Conservation (phyloP, 2,329 filamentous ascomycete species). For the Thielaviopsis punctulata region DNA sequence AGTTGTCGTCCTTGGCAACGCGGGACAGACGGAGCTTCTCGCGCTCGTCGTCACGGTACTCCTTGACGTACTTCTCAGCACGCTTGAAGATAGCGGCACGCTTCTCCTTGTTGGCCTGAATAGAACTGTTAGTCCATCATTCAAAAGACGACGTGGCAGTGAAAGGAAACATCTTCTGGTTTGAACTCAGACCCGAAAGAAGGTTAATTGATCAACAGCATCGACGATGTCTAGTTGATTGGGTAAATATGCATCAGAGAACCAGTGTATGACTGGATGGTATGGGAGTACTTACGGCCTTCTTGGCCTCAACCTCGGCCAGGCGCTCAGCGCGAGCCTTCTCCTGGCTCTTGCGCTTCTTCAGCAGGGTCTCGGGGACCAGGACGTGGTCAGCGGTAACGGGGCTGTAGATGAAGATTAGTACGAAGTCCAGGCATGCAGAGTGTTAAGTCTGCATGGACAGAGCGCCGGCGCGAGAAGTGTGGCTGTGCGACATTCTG, state of each 20-base stretch:
- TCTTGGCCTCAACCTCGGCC: conserved; percentile 68
- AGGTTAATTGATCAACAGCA: conserved; percentile 97
- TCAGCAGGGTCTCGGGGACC: conserved; percentile 97
- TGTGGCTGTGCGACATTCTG: conserved; percentile 92
- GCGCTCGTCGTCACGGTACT: conserved; percentile 96
- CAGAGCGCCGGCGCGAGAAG: conserved; percentile 77
- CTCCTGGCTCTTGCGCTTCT: conserved; percentile 99
- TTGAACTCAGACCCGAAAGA: conserved; percentile 92
- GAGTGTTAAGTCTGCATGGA: conserved; percentile 40
- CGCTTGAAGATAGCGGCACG: conserved; percentile 98
- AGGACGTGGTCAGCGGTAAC: conserved; percentile 91
- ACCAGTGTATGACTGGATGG: not conserved
- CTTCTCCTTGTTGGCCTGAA: conserved; percentile 95
- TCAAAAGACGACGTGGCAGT: not conserved
- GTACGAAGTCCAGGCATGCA: conserved; percentile 46
- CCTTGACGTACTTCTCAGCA: conserved; percentile 98
- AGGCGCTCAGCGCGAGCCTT: conserved; percentile 86
- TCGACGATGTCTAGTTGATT: conserved; percentile 92
- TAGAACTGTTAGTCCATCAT: conserved; percentile 8
- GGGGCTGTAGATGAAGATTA: conserved; percentile 66
- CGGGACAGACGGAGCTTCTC: conserved; percentile 93
- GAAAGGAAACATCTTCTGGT: conserved; percentile 14
- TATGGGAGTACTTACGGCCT: conserved; percentile 52
- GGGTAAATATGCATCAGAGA: conserved; percentile 57
- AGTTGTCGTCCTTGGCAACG: conserved; percentile 78